phyloP scores from a whole-genome alignment of 2,329 filamentous ascomycete species.

The Neonectria hederae region DNA sequence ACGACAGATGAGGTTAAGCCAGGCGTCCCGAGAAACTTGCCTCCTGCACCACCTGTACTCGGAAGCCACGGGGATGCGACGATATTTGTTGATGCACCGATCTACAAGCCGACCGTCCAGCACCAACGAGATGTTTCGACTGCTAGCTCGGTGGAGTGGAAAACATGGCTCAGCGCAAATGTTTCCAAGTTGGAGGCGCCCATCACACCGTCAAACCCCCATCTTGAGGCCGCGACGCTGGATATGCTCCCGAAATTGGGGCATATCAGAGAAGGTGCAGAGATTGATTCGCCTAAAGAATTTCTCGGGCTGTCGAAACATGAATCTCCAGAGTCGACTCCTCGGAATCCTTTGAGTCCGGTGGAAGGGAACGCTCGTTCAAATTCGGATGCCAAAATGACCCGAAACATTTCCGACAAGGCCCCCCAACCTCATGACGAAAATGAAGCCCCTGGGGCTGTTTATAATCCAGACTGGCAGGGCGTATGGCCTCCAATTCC shows the following conservation, averaged over 20 bases:
- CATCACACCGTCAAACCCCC: constrained; percentile 22
- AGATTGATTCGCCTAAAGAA: constrained; percentile 53
- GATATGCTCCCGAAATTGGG: constrained; percentile 38
- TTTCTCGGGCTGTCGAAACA: background rate
- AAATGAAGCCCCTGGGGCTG: constrained; percentile 27
- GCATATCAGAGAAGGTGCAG: constrained; percentile 60
- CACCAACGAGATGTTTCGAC: constrained; percentile 52
- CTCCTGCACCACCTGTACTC: background rate
- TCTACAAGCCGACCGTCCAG: constrained; percentile 34
- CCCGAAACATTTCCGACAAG: constrained; percentile 4
- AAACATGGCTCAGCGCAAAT: constrained; percentile 63
- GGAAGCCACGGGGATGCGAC: constrained; percentile 20
- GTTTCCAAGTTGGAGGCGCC: constrained; percentile 56
- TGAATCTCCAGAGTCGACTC: background rate
- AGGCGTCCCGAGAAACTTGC: background rate
- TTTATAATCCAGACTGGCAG: background rate
- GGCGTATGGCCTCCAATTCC: constrained; percentile 27
- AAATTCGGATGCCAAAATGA: background rate
- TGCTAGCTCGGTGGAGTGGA: constrained; percentile 63
- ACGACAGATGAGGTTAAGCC: constrained; percentile 36
- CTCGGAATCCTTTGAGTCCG: constrained; percentile 25
- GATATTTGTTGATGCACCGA: constrained; percentile 10
- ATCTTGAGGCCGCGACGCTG: constrained; percentile 5
- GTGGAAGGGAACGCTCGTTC: constrained; percentile 23
- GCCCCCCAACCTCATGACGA: constrained; percentile 21